These are phyloP conservation scores for Chalciporus chontae DNA, from an alignment of 768 basidiomycete species.

Conservation along the genomic window DNA sequence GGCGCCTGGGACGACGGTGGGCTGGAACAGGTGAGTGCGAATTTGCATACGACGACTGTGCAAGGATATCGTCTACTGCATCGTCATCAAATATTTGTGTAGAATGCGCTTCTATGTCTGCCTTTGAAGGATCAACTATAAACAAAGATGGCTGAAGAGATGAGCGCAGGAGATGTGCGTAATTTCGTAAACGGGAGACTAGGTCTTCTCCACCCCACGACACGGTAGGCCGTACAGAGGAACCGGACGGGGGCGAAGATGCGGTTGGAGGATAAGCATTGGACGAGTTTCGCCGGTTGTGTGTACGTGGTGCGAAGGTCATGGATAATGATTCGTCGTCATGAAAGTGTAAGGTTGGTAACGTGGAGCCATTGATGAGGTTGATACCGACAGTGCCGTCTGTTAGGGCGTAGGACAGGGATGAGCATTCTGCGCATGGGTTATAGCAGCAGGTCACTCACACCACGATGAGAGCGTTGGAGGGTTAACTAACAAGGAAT, in stretches of 20 bases:
- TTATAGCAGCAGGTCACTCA: conserved; percentile 35
- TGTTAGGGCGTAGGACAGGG: conserved; percentile 27
- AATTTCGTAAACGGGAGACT: conserved; percentile 67
- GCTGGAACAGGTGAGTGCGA: conserved; percentile 82
- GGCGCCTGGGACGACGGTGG: conserved; percentile 70
- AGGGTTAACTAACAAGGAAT: conserved; percentile 82
- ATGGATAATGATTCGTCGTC: conserved; percentile 92
- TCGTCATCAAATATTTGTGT: conserved; percentile 81
- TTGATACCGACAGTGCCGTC: conserved; percentile 89
- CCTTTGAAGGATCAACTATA: conserved; percentile 86
- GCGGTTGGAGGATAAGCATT: conserved; percentile 64
- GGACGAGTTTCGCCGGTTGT: conserved; percentile 33
- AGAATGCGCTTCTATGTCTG: conserved; percentile 91
- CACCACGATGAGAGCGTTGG: conserved; percentile 86
- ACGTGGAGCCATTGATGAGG: conserved; percentile 77
- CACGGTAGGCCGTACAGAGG: conserved; percentile 39
- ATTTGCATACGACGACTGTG: conserved; percentile 70
- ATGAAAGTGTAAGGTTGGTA: conserved; percentile 92
- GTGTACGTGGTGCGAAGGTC: conserved; percentile 41
- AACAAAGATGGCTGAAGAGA: conserved; percentile 82
- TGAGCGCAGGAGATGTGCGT: conserved; percentile 81
- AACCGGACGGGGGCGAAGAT: conserved; percentile 42
- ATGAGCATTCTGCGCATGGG: background rate
- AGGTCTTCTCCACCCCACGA: conserved; percentile 91
- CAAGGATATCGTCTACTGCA: conserved; percentile 84